Evolutionary conservation across 129 eudicot species (phyloP).

Genomic region (Pseudognaphalium luteoalbum): DNA sequence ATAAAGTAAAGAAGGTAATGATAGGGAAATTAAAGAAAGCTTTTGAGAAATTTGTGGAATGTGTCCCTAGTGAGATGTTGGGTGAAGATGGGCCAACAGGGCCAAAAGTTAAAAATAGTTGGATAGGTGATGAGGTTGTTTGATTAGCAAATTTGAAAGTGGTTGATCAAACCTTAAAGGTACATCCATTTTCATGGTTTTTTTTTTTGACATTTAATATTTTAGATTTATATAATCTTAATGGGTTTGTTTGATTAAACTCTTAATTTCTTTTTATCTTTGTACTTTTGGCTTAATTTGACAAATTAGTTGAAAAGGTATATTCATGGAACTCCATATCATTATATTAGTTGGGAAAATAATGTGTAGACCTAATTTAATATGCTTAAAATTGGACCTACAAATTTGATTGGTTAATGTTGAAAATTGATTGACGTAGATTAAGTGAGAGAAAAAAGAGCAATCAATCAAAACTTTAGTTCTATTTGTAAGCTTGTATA

Average conservation of each 20-base stretch:
- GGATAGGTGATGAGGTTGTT: conserved; percentile 53
- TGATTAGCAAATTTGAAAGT: conserved; percentile 18
- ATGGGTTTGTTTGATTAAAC: not conserved
- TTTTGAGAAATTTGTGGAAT: conserved; percentile 41
- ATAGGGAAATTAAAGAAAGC: conserved; percentile 49
- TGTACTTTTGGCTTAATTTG: not conserved
- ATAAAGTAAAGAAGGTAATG: conserved; percentile 44
- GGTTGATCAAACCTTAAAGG: conserved; percentile 31
- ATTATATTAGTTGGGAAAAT: no score
- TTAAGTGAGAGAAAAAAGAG: no score
- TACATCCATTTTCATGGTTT: not conserved
- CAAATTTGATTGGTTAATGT: no score
- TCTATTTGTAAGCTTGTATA: no score
- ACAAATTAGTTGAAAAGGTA: not conserved
- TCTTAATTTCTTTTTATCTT: not conserved
- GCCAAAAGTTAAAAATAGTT: conserved; percentile 60
- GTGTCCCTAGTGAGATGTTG: conserved; percentile 59
- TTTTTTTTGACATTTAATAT: not conserved
- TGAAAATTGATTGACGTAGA: no score
- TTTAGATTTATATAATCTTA: not conserved
- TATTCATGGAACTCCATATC: not conserved
- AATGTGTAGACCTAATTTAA: no score
- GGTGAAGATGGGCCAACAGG: conserved; percentile 90
- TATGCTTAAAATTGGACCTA: no score
- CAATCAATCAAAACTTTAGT: no score